These are phyloP conservation scores for Populus trichocarpa DNA, from an alignment of 441 rosid species.

Conservation along the genomic window DNA sequence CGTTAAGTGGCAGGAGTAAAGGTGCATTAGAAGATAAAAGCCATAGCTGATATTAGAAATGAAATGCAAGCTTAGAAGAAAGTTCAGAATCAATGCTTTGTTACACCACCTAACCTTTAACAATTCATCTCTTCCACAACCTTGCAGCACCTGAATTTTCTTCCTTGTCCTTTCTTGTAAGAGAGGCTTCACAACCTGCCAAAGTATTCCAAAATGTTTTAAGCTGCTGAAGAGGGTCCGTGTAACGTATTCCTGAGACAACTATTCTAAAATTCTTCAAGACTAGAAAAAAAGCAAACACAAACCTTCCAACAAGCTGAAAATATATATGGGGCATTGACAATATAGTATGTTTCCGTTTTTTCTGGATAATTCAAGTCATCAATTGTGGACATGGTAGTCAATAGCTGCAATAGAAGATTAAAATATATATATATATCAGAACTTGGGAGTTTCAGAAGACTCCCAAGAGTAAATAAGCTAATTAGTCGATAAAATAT, in stretches of 20 bases:
- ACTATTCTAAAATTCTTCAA: background rate
- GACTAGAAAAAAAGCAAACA: conserved; percentile 3
- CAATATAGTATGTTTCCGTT: conserved; percentile 79
- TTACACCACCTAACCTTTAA: conserved; percentile 48
- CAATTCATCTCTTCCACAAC: conserved; percentile 73
- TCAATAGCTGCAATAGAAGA: conserved; percentile 60
- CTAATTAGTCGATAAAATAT: background rate
- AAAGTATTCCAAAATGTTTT: conserved; percentile 1
- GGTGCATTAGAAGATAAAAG: background rate
- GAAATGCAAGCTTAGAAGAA: background rate
- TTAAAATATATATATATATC: background rate
- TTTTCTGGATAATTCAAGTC: conserved; percentile 97
- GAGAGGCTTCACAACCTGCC: conserved; percentile 89
- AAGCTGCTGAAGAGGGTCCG: background rate
- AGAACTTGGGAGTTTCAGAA: background rate
- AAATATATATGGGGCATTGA: conserved; percentile 80
- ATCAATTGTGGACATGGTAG: conserved; percentile 72
- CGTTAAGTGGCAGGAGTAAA: background rate
- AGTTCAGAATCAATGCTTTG: background rate
- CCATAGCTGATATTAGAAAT: background rate
- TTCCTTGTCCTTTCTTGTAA: conserved; percentile 88
- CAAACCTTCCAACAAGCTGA: conserved; percentile 98
- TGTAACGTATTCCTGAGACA: background rate
- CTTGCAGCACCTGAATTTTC: conserved; percentile 76
- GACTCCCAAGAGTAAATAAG: background rate